A percentile compares a stretch with the other conserved stretches of the same genome.
Evolutionary conservation across 768 basidiomycete species (phyloP).

Genomic region (Aureoboletus auriporus): DNA sequence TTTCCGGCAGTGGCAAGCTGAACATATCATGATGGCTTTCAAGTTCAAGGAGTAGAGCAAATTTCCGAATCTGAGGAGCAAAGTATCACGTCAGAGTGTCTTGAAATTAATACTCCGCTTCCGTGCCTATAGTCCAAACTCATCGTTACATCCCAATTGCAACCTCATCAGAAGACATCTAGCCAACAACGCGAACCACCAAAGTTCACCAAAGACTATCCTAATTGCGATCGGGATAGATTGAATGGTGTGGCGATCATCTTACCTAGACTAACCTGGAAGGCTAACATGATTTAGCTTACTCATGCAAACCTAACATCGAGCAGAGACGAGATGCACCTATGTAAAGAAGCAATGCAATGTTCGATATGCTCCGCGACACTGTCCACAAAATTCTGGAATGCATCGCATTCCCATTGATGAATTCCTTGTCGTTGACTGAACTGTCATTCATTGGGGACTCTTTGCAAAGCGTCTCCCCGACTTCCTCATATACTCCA

Average conservation of each 20-base stretch:
- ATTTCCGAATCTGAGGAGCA: slow-evolving; percentile 10
- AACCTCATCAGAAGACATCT: too few species aligned
- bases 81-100: slow-evolving; percentile 11
- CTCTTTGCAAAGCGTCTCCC: neutral
- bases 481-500: slow-evolving; percentile 13
- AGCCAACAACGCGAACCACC: too few species aligned
- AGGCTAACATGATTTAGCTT: too few species aligned
- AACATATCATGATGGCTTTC: slow-evolving; percentile 14
- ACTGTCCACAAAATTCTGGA: slow-evolving; percentile 5
- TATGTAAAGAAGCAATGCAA: neutral
- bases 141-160: too few species aligned
- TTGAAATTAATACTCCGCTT: too few species aligned
- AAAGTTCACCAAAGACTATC: too few species aligned
- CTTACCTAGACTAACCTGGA: too few species aligned
- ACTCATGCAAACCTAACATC: too few species aligned
- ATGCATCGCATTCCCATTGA: neutral
- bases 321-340: neutral
- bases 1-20: slow-evolving; percentile 5
- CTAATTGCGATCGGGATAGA: slow-evolving; percentile 13
- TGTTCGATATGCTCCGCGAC: slow-evolving; percentile 7
- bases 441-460: neutral
- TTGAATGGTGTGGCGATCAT: too few species aligned
- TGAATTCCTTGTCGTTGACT: slow-evolving; percentile 4
- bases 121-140: too few species aligned
- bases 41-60: slow-evolving; percentile 11